Evolutionary conservation across 305 asterid genomes (phyloP).

Genomic region (Solanum hybrid): DNA sequence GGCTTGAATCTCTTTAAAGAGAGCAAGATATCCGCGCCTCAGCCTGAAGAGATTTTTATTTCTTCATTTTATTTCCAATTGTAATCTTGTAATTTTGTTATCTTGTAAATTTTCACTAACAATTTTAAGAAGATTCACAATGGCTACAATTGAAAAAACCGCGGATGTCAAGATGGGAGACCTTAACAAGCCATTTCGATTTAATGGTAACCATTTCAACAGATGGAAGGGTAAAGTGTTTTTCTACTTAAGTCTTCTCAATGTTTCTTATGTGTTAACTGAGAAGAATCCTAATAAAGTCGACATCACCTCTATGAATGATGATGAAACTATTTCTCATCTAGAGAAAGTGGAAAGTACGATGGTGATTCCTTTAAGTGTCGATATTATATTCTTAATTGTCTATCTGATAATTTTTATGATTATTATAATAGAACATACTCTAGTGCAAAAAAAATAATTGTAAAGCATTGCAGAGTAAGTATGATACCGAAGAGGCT

Average conservation of each 20-base stretch:
- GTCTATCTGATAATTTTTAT: not conserved
- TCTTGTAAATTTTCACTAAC: not conserved
- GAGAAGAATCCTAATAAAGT: not conserved
- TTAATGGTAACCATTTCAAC: not conserved
- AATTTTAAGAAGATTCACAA: not conserved
- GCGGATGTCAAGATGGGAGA: not conserved
- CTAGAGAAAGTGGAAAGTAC: not conserved
- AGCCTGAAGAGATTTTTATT: not conserved
- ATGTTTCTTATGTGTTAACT: not conserved
- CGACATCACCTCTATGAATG: not conserved
- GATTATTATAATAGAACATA: not conserved
- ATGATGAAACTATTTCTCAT: not conserved
- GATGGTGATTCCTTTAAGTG: not conserved
- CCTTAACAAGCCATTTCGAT: not conserved
- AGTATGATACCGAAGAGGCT: not conserved
- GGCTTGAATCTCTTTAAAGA: not conserved
- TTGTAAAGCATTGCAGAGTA: not conserved
- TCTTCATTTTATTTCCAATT: not conserved
- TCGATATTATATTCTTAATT: too few species aligned
- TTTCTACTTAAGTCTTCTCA: not conserved
- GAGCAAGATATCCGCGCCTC: not conserved
- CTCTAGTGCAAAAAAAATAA: not conserved
- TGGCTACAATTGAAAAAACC: not conserved
- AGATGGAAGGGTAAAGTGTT: not conserved
- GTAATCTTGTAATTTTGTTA: not conserved